Conservation (phyloP, 805 yeast genomes). For the Candida wancherniae region DNA sequence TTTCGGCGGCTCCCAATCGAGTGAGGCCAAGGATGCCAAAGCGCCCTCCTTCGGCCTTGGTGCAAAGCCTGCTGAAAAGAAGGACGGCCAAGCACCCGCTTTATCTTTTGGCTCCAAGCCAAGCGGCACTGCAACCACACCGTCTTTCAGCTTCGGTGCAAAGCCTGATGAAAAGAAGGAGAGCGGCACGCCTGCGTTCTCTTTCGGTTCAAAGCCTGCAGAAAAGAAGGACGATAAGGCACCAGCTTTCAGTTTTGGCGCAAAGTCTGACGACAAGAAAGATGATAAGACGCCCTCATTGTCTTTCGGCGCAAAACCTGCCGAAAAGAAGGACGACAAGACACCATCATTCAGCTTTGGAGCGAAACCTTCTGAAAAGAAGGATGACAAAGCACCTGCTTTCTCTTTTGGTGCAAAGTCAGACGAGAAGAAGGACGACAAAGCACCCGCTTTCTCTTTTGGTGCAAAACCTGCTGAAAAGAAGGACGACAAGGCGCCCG, state of each 20-base stretch:
- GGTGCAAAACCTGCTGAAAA: conserved; percentile 20
- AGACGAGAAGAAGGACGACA: conserved; percentile 21
- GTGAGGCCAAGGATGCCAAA: too few species aligned
- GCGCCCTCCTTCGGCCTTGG: conserved; percentile 16
- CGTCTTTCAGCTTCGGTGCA: conserved; percentile 22
- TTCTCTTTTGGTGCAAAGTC: conserved; percentile 24
- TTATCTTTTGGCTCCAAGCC: not conserved
- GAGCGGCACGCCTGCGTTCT: conserved; percentile 11
- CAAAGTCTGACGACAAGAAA: conserved; percentile 17
- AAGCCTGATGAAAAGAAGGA: conserved; percentile 18
- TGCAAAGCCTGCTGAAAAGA: conserved; percentile 21
- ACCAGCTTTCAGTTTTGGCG: conserved; percentile 22
- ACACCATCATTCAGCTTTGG: conserved; percentile 19
- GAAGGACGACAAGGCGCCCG: conserved; percentile 17
- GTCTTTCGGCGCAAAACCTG: conserved; percentile 22
- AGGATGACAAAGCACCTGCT: conserved; percentile 5
- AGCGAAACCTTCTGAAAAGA: conserved; percentile 2
- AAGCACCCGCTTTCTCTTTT: conserved; percentile 15
- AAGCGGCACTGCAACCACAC: not conserved
- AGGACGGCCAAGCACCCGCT: conserved; percentile 6
- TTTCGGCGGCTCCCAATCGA: conserved; percentile 12
- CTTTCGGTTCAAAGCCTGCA: conserved; percentile 24
- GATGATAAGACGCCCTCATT: conserved; percentile 6
- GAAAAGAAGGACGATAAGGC: conserved; percentile 15
- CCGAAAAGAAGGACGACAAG: conserved; percentile 14